phyloP scores from a whole-genome alignment of 441 rosid genomes.

The Flueggea neowawraea region DNA sequence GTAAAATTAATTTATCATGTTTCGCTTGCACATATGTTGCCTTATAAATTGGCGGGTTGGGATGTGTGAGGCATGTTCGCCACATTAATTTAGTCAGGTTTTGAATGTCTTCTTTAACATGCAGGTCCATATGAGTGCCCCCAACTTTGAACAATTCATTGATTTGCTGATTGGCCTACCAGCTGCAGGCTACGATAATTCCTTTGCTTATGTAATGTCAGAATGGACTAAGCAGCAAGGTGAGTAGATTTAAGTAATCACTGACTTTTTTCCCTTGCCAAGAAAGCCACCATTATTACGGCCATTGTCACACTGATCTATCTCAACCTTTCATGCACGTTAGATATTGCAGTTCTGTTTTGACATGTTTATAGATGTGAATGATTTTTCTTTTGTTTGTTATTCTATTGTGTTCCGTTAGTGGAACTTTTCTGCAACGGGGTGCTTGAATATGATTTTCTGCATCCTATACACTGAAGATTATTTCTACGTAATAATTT shows the following conservation, averaged over 20 bases:
- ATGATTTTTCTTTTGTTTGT: neutral
- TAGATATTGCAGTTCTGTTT: too few relatives aligned
- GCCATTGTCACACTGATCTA: too few relatives aligned
- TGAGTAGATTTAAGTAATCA: conserved; percentile 20
- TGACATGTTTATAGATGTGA: too few relatives aligned
- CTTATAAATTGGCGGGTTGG: conserved; percentile 2
- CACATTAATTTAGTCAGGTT: conserved; percentile 1
- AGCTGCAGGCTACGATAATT: conserved; percentile 58
- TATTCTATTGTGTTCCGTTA: neutral
- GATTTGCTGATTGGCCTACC: conserved; percentile 70
- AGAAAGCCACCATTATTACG: too few relatives aligned
- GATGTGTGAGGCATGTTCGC: neutral
- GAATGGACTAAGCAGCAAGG: conserved; percentile 97
- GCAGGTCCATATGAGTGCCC: conserved; percentile 88
- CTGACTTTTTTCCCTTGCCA: conserved; percentile 1
- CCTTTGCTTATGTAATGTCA: conserved; percentile 77
- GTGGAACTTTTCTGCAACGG: neutral
- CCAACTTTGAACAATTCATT: conserved; percentile 70
- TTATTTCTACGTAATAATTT: too few relatives aligned
- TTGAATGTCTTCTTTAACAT: conserved; percentile 12
- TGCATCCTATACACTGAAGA: too few relatives aligned
- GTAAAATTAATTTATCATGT: conserved; percentile 6
- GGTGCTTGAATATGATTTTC: too few relatives aligned
- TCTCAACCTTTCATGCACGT: too few relatives aligned
- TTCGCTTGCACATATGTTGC: conserved; percentile 1